These are phyloP conservation scores for Saturnispora mendoncae DNA, from an alignment of 805 yeast genomes.

Conservation along the genomic window DNA sequence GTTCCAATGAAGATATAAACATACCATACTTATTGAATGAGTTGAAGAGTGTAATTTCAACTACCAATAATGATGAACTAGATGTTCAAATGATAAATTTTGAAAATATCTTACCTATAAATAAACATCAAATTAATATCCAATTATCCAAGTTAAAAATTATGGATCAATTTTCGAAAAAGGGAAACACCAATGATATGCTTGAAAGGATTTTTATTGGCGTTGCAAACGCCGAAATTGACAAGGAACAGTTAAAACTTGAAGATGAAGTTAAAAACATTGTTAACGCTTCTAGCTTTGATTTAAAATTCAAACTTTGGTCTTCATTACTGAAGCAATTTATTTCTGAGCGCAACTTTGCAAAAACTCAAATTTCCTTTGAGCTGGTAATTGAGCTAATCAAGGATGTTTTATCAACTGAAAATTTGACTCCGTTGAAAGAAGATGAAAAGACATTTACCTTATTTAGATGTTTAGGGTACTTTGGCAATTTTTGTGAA, in stretches of 20 bases:
- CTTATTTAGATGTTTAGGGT: constrained; percentile 43
- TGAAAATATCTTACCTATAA: constrained; percentile 49
- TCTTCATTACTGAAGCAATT: constrained; percentile 55
- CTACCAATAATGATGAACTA: constrained; percentile 17
- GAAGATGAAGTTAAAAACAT: constrained; percentile 48
- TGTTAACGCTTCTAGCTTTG: constrained; percentile 53
- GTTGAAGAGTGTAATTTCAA: constrained; percentile 22
- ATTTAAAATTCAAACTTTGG: constrained; percentile 69
- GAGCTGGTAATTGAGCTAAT: constrained; percentile 42
- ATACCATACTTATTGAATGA: constrained; percentile 29
- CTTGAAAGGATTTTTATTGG: constrained; percentile 20
- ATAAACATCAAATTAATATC: constrained; percentile 38
- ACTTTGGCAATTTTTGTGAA: constrained; percentile 42
- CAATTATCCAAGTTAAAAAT: constrained; percentile 69
- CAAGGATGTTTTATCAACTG: constrained; percentile 28
- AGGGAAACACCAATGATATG: constrained; percentile 26
- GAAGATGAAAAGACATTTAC: constrained; percentile 32
- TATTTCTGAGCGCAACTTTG: constrained; percentile 23
- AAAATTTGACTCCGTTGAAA: constrained; percentile 18
- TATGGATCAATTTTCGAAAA: constrained; percentile 53
- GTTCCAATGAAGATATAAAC: constrained; percentile 19
- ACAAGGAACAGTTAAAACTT: constrained; percentile 29
- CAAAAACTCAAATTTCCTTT: constrained; percentile 40
- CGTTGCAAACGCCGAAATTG: constrained; percentile 14
- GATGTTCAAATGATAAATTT: constrained; percentile 48